Base-by-base conservation (phyloP, 179 eudicot species). In the Amaranthus tricolor region DNA sequence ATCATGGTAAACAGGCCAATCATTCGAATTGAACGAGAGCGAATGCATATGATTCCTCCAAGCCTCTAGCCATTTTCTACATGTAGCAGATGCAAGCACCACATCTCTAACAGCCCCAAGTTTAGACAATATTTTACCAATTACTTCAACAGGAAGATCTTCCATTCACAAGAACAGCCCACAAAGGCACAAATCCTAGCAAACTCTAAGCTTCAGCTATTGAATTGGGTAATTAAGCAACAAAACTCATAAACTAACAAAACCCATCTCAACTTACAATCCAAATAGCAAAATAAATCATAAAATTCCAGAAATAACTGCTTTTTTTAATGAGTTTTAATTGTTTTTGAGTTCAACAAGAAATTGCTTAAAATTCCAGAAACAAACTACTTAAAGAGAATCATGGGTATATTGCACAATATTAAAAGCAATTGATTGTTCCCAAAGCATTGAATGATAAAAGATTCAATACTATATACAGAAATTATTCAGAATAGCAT, bases 1-100 rank as follows among this genome's bases (percentile, higher is more conserved):
- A 47, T 90, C 96, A 24, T 74, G 82, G 74, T 85, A 87, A 1
- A 65, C 73, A 14, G 86, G 82, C 87, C 92, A 90, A 47, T 88
- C 71, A 68, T 53, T 68, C 59, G 59, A 68, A 20, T 68, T 58
- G 19, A 68, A 68, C 45, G 56, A 52, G 58, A 68, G 57, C 6
- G 71, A 52, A 68, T 51, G 71, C 11, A 68, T 45, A 19, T 68
- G 71, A 68, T 52, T 52, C 71, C 58, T 68, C 71, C 71, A 51
- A 21, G 59, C 71, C 45, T 52, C 71, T 51, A 17, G 45, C 71
- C 71, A 68, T 24, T 68, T 68, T 68, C 71, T 57, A 15, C 71
- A 68, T 21, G 71, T 51, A 51, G 71, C 47, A 19, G 71, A 68
- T 68, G 71, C 71, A 3, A 52, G 7, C 11, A 68, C 71, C 55